Percentiles rank a stretch among this genome's conserved stretches.
These are phyloP conservation scores for Coemansia sp. DNA, from an alignment of 192 early-diverging fungal species.

Conservation along the genomic window DNA sequence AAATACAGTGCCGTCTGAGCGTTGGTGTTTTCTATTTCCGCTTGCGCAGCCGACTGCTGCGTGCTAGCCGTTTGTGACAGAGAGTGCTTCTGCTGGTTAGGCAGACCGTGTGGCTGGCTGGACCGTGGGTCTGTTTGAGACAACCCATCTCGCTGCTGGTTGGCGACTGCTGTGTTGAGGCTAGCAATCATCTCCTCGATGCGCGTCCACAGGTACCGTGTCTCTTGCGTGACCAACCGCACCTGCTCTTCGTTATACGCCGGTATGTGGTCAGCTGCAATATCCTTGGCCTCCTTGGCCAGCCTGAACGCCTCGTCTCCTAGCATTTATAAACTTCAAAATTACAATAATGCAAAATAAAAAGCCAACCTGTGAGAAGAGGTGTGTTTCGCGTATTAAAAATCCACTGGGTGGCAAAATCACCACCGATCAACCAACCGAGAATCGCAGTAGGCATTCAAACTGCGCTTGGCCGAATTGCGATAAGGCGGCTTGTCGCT, in stretches of 20 bases:
- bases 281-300: slow-evolving; percentile 78
- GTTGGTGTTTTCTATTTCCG: slow-evolving; percentile 26
- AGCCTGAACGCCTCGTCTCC: slow-evolving; percentile 81
- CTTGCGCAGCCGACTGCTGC: slow-evolving; percentile 4
- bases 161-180: slow-evolving; percentile 18
- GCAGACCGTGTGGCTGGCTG: not conserved
- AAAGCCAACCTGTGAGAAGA: not conserved
- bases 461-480: not conserved
- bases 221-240: slow-evolving; percentile 77
- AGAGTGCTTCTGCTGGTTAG: not conserved
- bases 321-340: slow-evolving; percentile 56
- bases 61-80: slow-evolving; percentile 11
- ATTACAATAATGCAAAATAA: slow-evolving; percentile 1
- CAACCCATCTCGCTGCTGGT: slow-evolving; percentile 12
- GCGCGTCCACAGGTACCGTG: slow-evolving; percentile 65
- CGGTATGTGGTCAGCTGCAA: slow-evolving; percentile 65
- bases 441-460: not conserved
- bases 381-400: not conserved
- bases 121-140: slow-evolving; percentile 18
- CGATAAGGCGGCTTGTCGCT: not conserved
- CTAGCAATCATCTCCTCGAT: slow-evolving; percentile 51
- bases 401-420: not conserved
- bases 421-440: not conserved
- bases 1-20: slow-evolving; percentile 45
- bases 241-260: slow-evolving; percentile 85